Conservation (phyloP, 352 stramenopile genomes). For the Paralagenidium karlingii region DNA sequence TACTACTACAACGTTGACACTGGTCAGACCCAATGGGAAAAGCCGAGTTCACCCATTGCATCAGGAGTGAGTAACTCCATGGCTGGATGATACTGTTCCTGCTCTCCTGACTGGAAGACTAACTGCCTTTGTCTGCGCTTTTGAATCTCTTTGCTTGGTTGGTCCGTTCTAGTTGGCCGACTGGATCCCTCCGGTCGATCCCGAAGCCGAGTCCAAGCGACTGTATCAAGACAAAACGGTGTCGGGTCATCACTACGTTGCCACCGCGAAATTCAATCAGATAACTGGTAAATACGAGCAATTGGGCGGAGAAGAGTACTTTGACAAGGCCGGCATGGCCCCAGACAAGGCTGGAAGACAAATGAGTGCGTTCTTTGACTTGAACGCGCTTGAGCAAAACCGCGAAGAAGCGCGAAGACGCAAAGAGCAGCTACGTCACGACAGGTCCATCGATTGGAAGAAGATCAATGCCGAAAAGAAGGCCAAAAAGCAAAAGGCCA, state of each 20-base stretch:
- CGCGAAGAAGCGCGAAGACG: slow-evolving; percentile 56
- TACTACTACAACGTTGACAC: slow-evolving; percentile 81
- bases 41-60: slow-evolving; percentile 46
- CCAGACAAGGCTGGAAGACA: slow-evolving; percentile 59
- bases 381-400: slow-evolving; percentile 67
- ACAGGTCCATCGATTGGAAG: slow-evolving; percentile 81
- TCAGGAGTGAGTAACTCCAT: slow-evolving; percentile 65
- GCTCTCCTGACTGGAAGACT: no score
- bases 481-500: slow-evolving; percentile 71
- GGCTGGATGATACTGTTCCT: no score
- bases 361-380: slow-evolving; percentile 83
- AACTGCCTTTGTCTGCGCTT: no score
- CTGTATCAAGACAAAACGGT: slow-evolving; percentile 32
- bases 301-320: slow-evolving; percentile 51
- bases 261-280: slow-evolving; percentile 67
- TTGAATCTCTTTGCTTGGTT: not conserved
- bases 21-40: slow-evolving; percentile 64
- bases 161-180: slow-evolving; percentile 36
- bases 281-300: slow-evolving; percentile 65
- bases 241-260: slow-evolving; percentile 49
- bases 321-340: slow-evolving; percentile 36
- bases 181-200: slow-evolving; percentile 53
- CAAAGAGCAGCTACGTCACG: slow-evolving; percentile 74
- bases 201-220: slow-evolving; percentile 8
- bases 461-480: slow-evolving; percentile 80